A percentile compares a stretch with the other conserved stretches of the same genome.
Evolutionary conservation across 345 rosid species (phyloP).

Genomic region (Sisymbrium altissimum): DNA sequence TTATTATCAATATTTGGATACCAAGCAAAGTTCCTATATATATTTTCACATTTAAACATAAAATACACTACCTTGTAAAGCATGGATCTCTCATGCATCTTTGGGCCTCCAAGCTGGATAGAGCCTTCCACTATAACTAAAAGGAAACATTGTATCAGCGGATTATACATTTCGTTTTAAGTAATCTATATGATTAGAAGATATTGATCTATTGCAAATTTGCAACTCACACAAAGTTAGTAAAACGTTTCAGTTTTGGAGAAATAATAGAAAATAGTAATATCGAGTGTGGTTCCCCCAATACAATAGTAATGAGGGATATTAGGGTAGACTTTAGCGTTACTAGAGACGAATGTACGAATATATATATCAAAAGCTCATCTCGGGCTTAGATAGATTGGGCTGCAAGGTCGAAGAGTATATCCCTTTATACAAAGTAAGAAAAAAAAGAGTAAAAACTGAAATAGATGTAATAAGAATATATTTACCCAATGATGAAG

Average conservation of each 20-base stretch:
- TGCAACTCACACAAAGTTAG: background rate
- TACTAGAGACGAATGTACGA: background rate
- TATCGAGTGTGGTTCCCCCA: background rate
- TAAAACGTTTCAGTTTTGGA: background rate
- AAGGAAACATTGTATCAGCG: constrained; percentile 13
- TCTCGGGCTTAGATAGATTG: background rate
- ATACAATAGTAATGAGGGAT: background rate
- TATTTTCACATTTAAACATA: background rate
- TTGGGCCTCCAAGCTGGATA: constrained; percentile 29
- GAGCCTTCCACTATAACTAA: constrained; percentile 40
- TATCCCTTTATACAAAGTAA: background rate
- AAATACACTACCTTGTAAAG: constrained; percentile 32
- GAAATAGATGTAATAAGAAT: background rate
- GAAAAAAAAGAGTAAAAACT: background rate
- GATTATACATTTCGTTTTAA: background rate
- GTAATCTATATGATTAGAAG: background rate
- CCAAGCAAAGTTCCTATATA: background rate
- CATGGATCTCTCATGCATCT: constrained; percentile 25
- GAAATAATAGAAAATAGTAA: background rate
- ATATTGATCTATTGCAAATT: background rate
- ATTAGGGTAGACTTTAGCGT: background rate
- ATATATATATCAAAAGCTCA: background rate
- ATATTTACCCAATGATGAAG: constrained; percentile 30
- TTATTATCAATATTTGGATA: constrained; percentile 7
- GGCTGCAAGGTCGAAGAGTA: background rate